Base-by-base conservation (phyloP, 75 land plant species). In the Selaginella moellendorffii region DNA sequence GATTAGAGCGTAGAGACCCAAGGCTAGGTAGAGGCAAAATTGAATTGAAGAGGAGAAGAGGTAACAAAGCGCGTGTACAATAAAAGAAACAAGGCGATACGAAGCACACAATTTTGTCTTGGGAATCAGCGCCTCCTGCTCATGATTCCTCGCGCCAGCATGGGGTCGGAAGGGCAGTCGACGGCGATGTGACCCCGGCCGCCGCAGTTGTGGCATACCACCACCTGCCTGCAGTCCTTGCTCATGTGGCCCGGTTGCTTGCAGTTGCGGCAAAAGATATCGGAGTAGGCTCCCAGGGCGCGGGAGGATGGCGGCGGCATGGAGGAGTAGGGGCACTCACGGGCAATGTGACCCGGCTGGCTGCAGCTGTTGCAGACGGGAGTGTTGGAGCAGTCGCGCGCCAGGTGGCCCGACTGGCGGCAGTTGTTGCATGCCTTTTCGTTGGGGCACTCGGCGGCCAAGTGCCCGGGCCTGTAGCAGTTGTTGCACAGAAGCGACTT, bases 301-400 rank as follows among this genome's bases (percentile, higher is more conserved):
- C 46, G 46, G 10, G 46, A 36, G n/a, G 51, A 46, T 46, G 14
- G 10, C 10, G 51, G 51, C 19, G 36, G 25, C 8, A 69, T 68
- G 27, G 59, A 67, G 24, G 71, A 76, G 27, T 77, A 71, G 2
- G 92, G 92, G 66, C 97, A 91, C 20, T 88, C 73, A 14, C 97
- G 80, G 1, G 96, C 96, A 31, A 88, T 69, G 71, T 91, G 97
- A 0, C 97, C 97, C 14, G 86, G 68, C 26, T 90, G 74, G 53
- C 91, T 91, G 71, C 97, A 91, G 24, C 78, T 25, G 66, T 88
- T 88, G 72, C 97, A 92, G 9, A 92, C 81, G 20, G 96, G 97
- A 2, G 82, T 85, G 58, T 85, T 85, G 0, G 65, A 65, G 64
- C 97, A 92, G n/a, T 88, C 97, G 1, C 90, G 77, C 10, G 95